phyloP scores from a whole-genome alignment of 1,284 basidiomycete genomes.

The Paramarasmius palmivorus region DNA sequence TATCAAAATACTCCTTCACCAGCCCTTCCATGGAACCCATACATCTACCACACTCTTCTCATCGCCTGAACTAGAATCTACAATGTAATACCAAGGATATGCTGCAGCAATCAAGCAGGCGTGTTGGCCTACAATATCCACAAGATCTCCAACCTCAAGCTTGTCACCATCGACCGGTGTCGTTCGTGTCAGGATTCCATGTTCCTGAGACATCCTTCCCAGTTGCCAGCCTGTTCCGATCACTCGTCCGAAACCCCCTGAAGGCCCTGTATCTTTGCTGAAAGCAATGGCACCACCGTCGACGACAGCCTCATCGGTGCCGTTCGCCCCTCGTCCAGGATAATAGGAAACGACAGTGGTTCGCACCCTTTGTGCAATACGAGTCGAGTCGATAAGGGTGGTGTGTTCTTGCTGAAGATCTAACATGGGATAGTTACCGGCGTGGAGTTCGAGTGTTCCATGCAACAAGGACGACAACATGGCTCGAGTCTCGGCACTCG shows the following conservation, averaged over 20 bases:
- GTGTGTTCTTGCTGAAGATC: conserved; percentile 87
- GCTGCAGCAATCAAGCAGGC: conserved; percentile 79
- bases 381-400: conserved; percentile 52
- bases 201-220: conserved; percentile 78
- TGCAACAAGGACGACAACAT: conserved; percentile 50
- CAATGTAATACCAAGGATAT: conserved; percentile 82
- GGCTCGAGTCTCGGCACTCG: conserved; percentile 50
- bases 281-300: conserved; percentile 85
- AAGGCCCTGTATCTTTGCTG: conserved; percentile 81
- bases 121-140: conserved; percentile 75
- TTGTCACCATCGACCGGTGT: conserved; percentile 22
- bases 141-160: conserved; percentile 58
- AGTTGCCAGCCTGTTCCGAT: conserved; percentile 72
- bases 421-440: conserved; percentile 82
- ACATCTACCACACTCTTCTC: conserved; percentile 71
- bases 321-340: conserved; percentile 60
- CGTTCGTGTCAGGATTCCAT: conserved; percentile 65
- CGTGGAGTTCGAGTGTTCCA: conserved; percentile 73
- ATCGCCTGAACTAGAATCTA: conserved; percentile 55
- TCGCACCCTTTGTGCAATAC: conserved; percentile 70
- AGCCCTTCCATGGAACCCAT: conserved; percentile 91
- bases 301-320: conserved; percentile 70
- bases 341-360: conserved; percentile 79
- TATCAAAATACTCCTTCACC: conserved; percentile 50
- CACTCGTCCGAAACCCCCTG: conserved; percentile 71